Conservation (phyloP, 805 yeast species). For the Candida adriatica region DNA sequence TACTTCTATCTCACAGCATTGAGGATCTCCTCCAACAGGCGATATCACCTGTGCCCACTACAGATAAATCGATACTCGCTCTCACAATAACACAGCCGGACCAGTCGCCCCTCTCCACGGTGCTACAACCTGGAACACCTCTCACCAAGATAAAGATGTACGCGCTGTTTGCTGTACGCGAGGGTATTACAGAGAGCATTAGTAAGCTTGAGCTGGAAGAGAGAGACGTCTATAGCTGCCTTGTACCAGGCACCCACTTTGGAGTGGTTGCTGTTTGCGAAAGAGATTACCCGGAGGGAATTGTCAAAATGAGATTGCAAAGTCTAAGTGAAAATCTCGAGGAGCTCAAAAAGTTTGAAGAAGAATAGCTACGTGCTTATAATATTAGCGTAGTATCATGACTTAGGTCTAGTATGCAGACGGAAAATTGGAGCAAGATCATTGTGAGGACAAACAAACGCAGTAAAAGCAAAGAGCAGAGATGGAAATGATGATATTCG, state of each 20-base stretch:
- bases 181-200: conserved; percentile 6
- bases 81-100: conserved; percentile 12
- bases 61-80: conserved; percentile 10
- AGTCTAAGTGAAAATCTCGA: conserved; percentile 9
- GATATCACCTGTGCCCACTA: conserved; percentile 11
- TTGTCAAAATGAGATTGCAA: conserved; percentile 15
- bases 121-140: conserved; percentile 1
- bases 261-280: conserved; percentile 18
- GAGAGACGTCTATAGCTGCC: conserved; percentile 4
- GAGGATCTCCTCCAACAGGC: conserved; percentile 15
- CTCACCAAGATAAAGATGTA: conserved; percentile 16
- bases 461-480: too few species aligned
- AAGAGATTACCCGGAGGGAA: conserved; percentile 19
- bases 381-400: too few species aligned
- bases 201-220: conserved; percentile 7
- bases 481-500: too few species aligned
- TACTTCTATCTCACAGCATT: conserved; percentile 17
- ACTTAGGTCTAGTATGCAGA: too few species aligned
- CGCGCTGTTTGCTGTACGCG: conserved; percentile 11
- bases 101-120: conserved; percentile 15
- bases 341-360: conserved; percentile 19
- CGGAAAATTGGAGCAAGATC: too few species aligned
- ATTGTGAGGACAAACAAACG: too few species aligned
- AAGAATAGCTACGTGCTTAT: too few species aligned
- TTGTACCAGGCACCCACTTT: conserved; percentile 14